Conservation (phyloP, 495 filamentous ascomycete genomes). For the Lindgomyces ingoldianus region DNA sequence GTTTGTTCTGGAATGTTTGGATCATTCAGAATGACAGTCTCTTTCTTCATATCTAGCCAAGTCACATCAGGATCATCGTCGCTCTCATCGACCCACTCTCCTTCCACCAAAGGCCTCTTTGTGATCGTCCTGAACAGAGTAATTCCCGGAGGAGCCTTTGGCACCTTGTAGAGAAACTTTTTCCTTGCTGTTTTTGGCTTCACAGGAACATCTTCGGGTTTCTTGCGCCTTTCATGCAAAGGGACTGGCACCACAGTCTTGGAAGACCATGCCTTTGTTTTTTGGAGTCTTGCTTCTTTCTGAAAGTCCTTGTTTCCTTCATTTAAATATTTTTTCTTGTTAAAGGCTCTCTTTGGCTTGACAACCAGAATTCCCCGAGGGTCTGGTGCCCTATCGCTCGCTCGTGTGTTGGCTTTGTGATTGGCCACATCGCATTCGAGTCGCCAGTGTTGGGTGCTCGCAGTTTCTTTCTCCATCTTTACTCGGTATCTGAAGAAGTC, state of each 20-base stretch:
- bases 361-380: not conserved
- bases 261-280: not conserved
- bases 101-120: not conserved
- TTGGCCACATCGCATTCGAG: not conserved
- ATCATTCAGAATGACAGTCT: not conserved
- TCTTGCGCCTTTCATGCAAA: not conserved
- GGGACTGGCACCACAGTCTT: not conserved
- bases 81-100: constrained; percentile 12
- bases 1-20: not conserved
- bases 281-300: not conserved
- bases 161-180: not conserved
- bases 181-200: not conserved
- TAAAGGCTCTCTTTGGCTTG: not conserved
- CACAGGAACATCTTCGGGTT: not conserved
- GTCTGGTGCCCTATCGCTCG: not conserved
- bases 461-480: not conserved
- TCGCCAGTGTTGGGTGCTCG: too few species aligned
- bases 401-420: not conserved
- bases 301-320: not conserved
- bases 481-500: not conserved
- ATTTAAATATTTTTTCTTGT: not conserved
- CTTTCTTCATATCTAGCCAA: constrained; percentile 21
- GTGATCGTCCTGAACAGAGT: not conserved
- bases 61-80: constrained; percentile 17
- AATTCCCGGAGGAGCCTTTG: not conserved